Evolutionary conservation across 495 filamentous ascomycete genomes (phyloP), one percentile per base, ranked within the genome.

Genomic region (Tuber magnatum): DNA sequence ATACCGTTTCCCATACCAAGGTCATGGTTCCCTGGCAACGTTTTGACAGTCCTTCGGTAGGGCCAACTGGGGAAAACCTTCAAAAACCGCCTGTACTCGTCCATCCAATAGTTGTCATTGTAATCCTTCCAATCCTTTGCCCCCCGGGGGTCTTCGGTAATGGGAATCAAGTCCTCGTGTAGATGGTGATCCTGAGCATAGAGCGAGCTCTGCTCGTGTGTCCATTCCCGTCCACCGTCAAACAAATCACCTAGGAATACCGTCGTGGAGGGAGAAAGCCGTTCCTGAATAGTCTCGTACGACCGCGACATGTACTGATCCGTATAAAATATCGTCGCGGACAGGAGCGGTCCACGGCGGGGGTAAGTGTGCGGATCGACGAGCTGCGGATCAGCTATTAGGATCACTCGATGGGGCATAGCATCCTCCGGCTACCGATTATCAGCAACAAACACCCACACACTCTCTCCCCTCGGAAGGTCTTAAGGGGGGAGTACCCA

Each of bases 341-440:
- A 92, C 8, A 98, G 83, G 28, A 93, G 91, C 92, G 94, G 95
- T 56, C 95, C 95, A 61, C 96, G 91, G 70, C 91, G 95, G 28
- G 95, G 92, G 83, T 99, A 98, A 22, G 93, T 95, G 82, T 99
- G 95, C 42, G 94, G 93, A 84, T 99, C 96, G 80, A 97, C 93
- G 46, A 99, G 87, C 83, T 99, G 96, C n/a, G 96, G 96, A 82
- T 99, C 96, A 56, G 96, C 94, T 74, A 99, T 86, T 80, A 99
- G 91, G 71, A 91, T 88, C 73, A 97, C 86, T 82, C 91, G 93
- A 84, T 98, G 93, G 3, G 96, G 96, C 40, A 86, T 88, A 32
- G 93, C 93, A 76, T 85, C 88, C 77, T 85, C 81, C 75, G 93
- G 92, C 95, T 97, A 72, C 70, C 44, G 71, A 81, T 51, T 74